Evolutionary conservation across 148 eudicot species (phyloP).

Genomic region (Hydrangea macrophylla): DNA sequence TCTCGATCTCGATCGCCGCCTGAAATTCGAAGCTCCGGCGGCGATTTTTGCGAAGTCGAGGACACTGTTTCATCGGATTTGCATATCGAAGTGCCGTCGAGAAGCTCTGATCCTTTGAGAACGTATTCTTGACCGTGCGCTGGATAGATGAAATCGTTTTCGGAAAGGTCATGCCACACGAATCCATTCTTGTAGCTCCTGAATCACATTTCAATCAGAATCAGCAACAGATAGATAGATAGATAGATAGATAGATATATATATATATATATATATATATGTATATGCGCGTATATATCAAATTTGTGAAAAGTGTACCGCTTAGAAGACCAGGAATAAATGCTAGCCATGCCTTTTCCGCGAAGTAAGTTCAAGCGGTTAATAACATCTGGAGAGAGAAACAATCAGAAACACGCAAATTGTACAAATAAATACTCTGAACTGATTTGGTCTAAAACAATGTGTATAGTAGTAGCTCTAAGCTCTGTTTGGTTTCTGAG

Average conservation of each 20-base stretch:
- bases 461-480: no score
- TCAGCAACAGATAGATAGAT: neutral
- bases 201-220: constrained; percentile 15
- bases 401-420: neutral
- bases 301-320: constrained; percentile 29
- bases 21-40: constrained; percentile 14
- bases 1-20: constrained; percentile 16
- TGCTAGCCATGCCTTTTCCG: constrained; percentile 73
- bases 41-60: constrained; percentile 28
- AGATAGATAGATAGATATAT: no score
- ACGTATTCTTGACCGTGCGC: constrained; percentile 82
- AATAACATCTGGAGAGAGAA: constrained; percentile 54
- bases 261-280: neutral
- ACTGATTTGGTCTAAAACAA: neutral
- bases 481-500: constrained; percentile 1
- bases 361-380: constrained; percentile 76
- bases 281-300: neutral
- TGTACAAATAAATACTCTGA: neutral
- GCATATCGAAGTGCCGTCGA: constrained; percentile 18
- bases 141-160: constrained; percentile 77
- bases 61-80: constrained; percentile 42
- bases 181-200: constrained; percentile 91
- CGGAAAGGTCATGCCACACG: constrained; percentile 86
- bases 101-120: constrained; percentile 87
- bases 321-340: constrained; percentile 88